phyloP scores from a whole-genome alignment of 768 basidiomycete genomes.

The Rossbeevera mucosa region DNA sequence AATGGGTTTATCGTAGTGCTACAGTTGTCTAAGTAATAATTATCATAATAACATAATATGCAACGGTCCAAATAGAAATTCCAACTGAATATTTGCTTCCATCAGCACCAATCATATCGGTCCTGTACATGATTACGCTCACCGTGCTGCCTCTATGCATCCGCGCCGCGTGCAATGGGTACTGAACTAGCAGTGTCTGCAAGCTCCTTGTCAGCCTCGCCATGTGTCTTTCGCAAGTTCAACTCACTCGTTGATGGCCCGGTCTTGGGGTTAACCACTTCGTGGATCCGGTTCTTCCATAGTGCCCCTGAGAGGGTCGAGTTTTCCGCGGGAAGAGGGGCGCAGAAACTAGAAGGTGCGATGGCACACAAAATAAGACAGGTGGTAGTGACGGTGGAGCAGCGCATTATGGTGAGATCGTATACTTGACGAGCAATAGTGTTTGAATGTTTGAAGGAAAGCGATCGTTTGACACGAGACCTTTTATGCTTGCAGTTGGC shows the following conservation, averaged over 20 bases:
- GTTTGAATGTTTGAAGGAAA: not conserved
- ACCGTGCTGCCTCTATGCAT: not conserved
- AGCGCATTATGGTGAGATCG: constrained; percentile 16
- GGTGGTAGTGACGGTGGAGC: not conserved
- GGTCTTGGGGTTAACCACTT: constrained; percentile 14
- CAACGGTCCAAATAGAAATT: not conserved
- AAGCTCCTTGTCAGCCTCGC: not conserved
- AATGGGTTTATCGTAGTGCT: not conserved
- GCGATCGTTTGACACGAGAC: not conserved
- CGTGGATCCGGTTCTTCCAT: constrained; percentile 20
- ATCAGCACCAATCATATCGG: not conserved
- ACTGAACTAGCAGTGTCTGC: not conserved
- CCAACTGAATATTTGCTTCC: not conserved
- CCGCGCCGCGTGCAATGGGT: not conserved
- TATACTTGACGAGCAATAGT: not conserved
- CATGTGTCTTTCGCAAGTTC: not conserved
- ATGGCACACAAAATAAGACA: constrained; percentile 14
- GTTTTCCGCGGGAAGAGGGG: constrained; percentile 1
- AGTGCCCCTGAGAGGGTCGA: constrained; percentile 8
- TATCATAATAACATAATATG: not conserved
- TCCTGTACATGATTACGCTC: not conserved
- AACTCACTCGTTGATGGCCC: constrained; percentile 7
- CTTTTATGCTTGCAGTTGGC: constrained; percentile 15
- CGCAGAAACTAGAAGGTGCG: constrained; percentile 16
- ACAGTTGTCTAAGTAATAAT: not conserved